phyloP scores from a whole-genome alignment of 495 filamentous ascomycete species.

The Lophiotrema nucula region DNA sequence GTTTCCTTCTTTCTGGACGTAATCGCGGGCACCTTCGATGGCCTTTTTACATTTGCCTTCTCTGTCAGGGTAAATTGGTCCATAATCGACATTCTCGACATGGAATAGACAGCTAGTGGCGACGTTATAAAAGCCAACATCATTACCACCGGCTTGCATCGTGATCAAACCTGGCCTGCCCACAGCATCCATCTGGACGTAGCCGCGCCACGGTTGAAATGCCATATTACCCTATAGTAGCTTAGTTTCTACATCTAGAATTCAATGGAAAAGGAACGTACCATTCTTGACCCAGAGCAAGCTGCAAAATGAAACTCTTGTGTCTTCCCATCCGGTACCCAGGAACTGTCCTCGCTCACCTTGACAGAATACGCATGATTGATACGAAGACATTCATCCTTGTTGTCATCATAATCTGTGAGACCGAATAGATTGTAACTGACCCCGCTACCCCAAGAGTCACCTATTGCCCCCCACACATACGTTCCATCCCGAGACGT shows the following conservation, averaged over 20 bases:
- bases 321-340: background rate
- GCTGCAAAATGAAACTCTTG: background rate
- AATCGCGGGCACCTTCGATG: background rate
- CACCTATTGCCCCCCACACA: background rate
- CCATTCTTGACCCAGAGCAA: background rate
- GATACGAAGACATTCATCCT: constrained; percentile 1
- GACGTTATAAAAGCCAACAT: background rate
- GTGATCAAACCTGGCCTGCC: background rate
- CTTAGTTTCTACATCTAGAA: too few relatives aligned
- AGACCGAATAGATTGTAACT: background rate
- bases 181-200: background rate
- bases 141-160: background rate
- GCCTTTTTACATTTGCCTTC: background rate
- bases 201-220: background rate
- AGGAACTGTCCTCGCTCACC: background rate
- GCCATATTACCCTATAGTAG: background rate
- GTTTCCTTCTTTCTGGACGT: background rate
- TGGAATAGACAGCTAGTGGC: background rate
- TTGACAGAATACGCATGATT: background rate
- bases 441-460: background rate
- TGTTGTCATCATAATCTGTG: background rate
- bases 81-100: background rate
- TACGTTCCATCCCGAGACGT: background rate
- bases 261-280: too few relatives aligned
- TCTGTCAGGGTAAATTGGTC: background rate